These are phyloP conservation scores for Diatrype stigma DNA, from an alignment of 2,329 filamentous ascomycete species.

Conservation along the genomic window DNA sequence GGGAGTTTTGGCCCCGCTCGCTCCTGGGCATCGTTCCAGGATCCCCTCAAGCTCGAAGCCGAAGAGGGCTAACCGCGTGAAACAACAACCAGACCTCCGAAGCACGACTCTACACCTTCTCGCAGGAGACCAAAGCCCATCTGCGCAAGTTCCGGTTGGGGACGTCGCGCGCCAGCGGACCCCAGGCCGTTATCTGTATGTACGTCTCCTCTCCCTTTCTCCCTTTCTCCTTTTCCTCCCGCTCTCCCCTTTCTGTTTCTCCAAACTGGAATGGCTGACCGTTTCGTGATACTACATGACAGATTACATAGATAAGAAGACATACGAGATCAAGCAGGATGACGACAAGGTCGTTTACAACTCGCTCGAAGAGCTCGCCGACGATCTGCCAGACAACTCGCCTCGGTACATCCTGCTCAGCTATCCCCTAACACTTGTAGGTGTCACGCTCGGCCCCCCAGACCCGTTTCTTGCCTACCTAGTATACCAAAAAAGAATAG, in stretches of 20 bases:
- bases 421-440: constrained; percentile 82
- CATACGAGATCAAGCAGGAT: constrained; percentile 81
- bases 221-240: background rate
- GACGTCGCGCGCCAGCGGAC: constrained; percentile 79
- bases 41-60: no score
- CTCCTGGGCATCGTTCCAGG: no score
- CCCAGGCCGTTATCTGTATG: constrained; percentile 94
- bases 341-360: constrained; percentile 75
- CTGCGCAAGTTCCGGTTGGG: constrained; percentile 91
- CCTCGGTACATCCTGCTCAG: constrained; percentile 87
- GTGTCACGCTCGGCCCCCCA: no score
- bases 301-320: constrained; percentile 90
- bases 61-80: no score
- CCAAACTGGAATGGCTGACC: constrained; percentile 6
- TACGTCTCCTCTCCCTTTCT: constrained; percentile 28
- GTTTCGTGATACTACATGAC: constrained; percentile 12
- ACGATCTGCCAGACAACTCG: constrained; percentile 88
- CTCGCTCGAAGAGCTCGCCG: constrained; percentile 73
- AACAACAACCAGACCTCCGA: constrained; percentile 58
- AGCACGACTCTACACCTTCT: constrained; percentile 88
- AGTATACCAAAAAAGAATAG: background rate
- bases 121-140: constrained; percentile 80
- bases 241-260: background rate
- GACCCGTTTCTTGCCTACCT: constrained; percentile 1
- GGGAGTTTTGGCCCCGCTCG: no score